Conservation (phyloP, 306 rosid genomes). For the Potentilla sterilis region DNA sequence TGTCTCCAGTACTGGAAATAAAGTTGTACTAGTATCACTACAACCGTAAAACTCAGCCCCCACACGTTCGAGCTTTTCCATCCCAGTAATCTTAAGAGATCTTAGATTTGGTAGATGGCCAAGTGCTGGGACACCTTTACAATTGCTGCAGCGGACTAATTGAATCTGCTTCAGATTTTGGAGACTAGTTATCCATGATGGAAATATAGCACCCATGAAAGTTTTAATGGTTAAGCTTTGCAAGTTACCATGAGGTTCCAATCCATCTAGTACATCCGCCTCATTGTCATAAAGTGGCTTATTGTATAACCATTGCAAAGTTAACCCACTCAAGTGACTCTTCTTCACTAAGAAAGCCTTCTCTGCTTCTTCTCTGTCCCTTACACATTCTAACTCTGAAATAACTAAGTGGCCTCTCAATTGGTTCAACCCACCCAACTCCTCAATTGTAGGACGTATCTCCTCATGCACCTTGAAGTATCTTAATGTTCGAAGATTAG, state of each 20-base stretch:
- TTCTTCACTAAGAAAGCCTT: neutral
- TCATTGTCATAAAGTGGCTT: neutral
- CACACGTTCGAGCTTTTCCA: neutral
- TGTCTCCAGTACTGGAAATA: neutral
- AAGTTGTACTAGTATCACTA: neutral
- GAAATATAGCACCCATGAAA: neutral
- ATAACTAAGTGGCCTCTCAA: neutral
- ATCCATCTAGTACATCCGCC: neutral
- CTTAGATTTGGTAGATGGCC: neutral
- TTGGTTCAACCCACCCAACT: neutral
- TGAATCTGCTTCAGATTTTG: too few species aligned
- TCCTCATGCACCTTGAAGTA: neutral
- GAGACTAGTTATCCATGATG: neutral
- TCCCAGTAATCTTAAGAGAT: rapidly evolving
- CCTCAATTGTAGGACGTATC: neutral
- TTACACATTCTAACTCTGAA: neutral
- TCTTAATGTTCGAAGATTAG: neutral
- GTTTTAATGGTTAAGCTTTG: neutral
- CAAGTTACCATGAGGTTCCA: neutral
- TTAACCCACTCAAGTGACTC: too few species aligned
- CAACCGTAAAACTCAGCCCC: neutral
- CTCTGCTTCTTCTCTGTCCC: neutral
- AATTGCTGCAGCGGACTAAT: neutral
- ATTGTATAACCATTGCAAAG: too few species aligned
- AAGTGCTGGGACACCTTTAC: neutral